A percentile compares a stretch with the other conserved stretches of the same genome.
These are phyloP conservation scores for Claviceps monticola DNA, from an alignment of 2,329 filamentous ascomycete genomes.

Conservation along the genomic window DNA sequence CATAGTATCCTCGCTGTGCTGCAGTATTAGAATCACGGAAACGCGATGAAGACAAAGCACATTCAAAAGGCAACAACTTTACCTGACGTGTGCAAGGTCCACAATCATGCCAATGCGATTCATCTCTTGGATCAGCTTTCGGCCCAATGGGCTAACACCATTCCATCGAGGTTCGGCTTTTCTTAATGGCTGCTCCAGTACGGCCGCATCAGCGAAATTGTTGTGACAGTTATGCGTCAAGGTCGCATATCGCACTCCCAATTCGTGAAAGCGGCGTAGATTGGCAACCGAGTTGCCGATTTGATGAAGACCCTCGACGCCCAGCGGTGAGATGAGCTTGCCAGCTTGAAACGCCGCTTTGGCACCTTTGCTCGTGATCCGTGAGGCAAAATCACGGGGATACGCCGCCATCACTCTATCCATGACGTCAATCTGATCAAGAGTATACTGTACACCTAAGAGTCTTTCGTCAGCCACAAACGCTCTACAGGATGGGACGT, in stretches of 20 bases:
- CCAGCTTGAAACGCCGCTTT: conserved; percentile 38
- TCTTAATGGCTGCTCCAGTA: conserved; percentile 30
- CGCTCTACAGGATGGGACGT: background rate
- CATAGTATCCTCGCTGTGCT: conserved; percentile 66
- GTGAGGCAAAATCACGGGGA: conserved; percentile 39
- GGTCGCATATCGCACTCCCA: conserved; percentile 79
- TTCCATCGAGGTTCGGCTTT: conserved; percentile 39
- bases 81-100: conserved; percentile 50
- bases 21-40: background rate
- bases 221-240: conserved; percentile 60
- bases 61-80: conserved; percentile 38
- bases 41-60: conserved; percentile 32
- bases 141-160: conserved; percentile 60
- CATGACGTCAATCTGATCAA: conserved; percentile 61
- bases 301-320: conserved; percentile 81
- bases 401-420: conserved; percentile 48
- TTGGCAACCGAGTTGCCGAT: conserved; percentile 75
- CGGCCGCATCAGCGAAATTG: background rate
- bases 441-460: conserved; percentile 48
- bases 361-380: conserved; percentile 46
- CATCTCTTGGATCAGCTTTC: conserved; percentile 68
- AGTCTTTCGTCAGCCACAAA: background rate
- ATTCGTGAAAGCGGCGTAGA: conserved; percentile 57
- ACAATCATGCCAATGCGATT: conserved; percentile 55
- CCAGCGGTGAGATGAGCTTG: conserved; percentile 55